Evolutionary conservation across 257 asterid genomes (phyloP), one percentile per base, ranked within the genome.

Genomic region (Coffea eugenioides): DNA sequence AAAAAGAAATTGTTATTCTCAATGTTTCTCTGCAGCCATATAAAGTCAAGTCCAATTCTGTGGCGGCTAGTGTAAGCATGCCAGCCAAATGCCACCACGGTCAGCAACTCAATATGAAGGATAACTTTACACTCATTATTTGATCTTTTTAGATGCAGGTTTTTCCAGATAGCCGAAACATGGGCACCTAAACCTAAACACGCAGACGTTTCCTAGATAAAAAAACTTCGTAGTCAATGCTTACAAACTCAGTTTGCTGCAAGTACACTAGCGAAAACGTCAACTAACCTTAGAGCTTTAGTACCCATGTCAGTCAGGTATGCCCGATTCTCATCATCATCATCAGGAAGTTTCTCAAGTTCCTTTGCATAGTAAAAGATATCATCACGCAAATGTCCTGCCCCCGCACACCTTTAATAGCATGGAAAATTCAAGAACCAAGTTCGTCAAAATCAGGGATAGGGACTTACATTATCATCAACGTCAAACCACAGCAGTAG

Each of bases 321-420:
- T 70, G 99, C 92, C 84, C 90, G 92, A 73, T 81, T 92, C 82
- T 95, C 98, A 74, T 91, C 97, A 65, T 85, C 86, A 52, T 75
- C 89, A 82, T 85, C 83, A 21, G 89, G 77, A 81, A 87, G 86
- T 87, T 85, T 90, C 81, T 92, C 97, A 71, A 93, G 90, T 85
- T 92, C 96, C 88, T 88, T 88, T 73, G 84, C 75, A 85, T 90
- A 90, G 85, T 88, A 79, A 61, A 92, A 85, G 80, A 92, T 95
- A 85, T 95, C 99, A 67, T 92, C 97, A 82, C 94, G 89, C 83
- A 93, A 83, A 88, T 95, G 97, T 75, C 99, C 98, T 71, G 99
- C 98, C 82, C 99, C 98, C 57, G 97, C 92, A 88, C 99, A 92
- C 91, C 98, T 95, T 69, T 69, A 77, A 62, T 80, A 80, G 72